A percentile compares a stretch with the other conserved stretches of the same genome.
These are phyloP conservation scores for Trypethelium eluteriae DNA, from an alignment of 495 filamentous ascomycete genomes.

Conservation along the genomic window DNA sequence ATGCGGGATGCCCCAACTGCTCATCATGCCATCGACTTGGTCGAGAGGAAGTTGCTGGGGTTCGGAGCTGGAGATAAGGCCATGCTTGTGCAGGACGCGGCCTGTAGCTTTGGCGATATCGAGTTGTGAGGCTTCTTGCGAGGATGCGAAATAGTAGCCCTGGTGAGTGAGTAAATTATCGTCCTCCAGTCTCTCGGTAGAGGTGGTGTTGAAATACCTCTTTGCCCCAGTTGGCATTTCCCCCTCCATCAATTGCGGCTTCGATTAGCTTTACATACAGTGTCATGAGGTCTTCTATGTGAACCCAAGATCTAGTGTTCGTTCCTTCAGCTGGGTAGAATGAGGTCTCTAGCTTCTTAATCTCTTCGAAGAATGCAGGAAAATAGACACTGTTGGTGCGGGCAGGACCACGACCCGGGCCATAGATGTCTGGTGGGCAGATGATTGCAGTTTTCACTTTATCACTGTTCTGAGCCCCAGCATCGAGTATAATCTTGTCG, in stretches of 20 bases:
- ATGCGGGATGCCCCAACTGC: neutral
- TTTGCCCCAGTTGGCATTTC: constrained; percentile 19
- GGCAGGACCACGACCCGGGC: constrained; percentile 19
- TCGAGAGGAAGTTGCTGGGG: constrained; percentile 14
- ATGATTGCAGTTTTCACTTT: constrained; percentile 27
- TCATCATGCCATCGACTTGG: constrained; percentile 18
- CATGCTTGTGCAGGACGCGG: constrained; percentile 17
- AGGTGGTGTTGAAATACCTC: constrained; percentile 15
- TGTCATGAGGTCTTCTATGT: constrained; percentile 26
- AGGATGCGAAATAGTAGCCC: constrained; percentile 27
- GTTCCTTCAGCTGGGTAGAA: constrained; percentile 25
- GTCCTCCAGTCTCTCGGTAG: neutral
- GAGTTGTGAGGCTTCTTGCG: constrained; percentile 24
- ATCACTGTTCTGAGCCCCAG: constrained; percentile 19
- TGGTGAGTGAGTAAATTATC: neutral
- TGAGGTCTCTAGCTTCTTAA: neutral
- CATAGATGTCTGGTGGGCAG: constrained; percentile 30
- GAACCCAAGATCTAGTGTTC: constrained; percentile 26
- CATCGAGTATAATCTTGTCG: constrained; percentile 20
- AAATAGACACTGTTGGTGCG: constrained; percentile 16
- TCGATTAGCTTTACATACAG: constrained; percentile 25
- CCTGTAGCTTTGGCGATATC: constrained; percentile 19
- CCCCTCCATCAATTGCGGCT: constrained; percentile 22
- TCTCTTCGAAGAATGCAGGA: constrained; percentile 13
- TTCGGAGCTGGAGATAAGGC: constrained; percentile 19